Conservation (phyloP, 1,284 basidiomycete species). For the Chiua sp. region DNA sequence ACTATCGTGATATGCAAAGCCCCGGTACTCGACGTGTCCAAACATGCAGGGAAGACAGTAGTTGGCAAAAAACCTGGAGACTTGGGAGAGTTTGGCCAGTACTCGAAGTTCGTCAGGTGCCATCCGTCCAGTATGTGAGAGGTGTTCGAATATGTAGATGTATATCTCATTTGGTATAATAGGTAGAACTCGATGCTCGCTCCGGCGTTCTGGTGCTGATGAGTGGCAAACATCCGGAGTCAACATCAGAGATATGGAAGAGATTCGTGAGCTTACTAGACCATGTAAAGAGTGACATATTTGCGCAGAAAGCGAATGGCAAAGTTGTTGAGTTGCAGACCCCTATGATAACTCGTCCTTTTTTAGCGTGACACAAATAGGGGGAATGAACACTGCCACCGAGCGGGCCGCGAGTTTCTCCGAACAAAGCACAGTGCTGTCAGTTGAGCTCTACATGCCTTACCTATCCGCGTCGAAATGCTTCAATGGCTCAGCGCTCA, state of each 20-base stretch:
- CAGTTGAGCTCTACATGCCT: no score
- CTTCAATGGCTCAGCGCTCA: no score
- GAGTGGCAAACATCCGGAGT: not conserved
- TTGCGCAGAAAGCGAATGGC: no score
- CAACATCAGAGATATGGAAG: not conserved
- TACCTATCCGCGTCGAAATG: no score
- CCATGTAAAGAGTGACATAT: not conserved
- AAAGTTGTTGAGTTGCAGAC: no score
- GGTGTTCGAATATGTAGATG: slow-evolving; percentile 39
- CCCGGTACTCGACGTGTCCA: slow-evolving; percentile 32
- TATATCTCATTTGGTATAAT: slow-evolving; percentile 43
- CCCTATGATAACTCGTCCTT: no score
- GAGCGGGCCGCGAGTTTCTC: no score
- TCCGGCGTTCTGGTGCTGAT: slow-evolving; percentile 25
- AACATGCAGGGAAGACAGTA: slow-evolving; percentile 43
- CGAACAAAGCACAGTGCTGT: no score
- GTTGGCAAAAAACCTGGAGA: slow-evolving; percentile 50
- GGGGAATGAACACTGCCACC: no score
- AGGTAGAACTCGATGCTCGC: slow-evolving; percentile 4
- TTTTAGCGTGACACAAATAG: no score
- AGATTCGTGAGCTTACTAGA: not conserved
- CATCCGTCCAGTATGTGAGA: slow-evolving; percentile 11
- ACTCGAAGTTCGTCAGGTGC: slow-evolving; percentile 15
- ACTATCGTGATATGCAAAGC: no score
- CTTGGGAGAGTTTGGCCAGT: slow-evolving; percentile 41